Conservation (phyloP, 2,329 filamentous ascomycete genomes). For the Ophiostoma sp. region DNA sequence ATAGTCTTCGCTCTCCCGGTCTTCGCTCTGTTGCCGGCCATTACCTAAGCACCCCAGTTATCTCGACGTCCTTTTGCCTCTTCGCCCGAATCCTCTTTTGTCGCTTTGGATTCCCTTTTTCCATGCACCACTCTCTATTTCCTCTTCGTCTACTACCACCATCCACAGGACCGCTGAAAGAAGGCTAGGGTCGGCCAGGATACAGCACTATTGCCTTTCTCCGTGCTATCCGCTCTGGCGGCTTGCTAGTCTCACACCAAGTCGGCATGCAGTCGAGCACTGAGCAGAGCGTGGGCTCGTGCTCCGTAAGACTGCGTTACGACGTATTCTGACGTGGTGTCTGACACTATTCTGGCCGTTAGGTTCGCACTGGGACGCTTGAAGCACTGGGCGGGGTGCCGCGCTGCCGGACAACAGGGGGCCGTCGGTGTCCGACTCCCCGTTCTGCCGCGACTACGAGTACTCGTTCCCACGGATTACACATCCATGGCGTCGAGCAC, state of each 20-base stretch:
- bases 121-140: background rate
- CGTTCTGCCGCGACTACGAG: background rate
- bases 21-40: background rate
- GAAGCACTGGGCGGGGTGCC: background rate
- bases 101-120: background rate
- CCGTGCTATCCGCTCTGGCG: constrained; percentile 5
- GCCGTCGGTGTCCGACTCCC: background rate
- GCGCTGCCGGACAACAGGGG: background rate
- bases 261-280: background rate
- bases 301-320: background rate
- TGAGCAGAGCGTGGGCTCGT: background rate
- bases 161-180: background rate
- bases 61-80: constrained; percentile 4
- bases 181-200: background rate
- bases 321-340: constrained; percentile 1
- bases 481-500: too few species aligned
- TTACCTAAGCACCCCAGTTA: constrained; percentile 2
- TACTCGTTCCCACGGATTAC: too few species aligned
- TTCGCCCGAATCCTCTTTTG: background rate
- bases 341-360: background rate
- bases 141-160: background rate
- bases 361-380: background rate
- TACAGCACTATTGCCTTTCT: background rate
- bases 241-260: background rate
- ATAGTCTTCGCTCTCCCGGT: background rate